These are phyloP conservation scores for Isochrysis galbana DNA, from an alignment of 78 protist species.

Conservation along the genomic window DNA sequence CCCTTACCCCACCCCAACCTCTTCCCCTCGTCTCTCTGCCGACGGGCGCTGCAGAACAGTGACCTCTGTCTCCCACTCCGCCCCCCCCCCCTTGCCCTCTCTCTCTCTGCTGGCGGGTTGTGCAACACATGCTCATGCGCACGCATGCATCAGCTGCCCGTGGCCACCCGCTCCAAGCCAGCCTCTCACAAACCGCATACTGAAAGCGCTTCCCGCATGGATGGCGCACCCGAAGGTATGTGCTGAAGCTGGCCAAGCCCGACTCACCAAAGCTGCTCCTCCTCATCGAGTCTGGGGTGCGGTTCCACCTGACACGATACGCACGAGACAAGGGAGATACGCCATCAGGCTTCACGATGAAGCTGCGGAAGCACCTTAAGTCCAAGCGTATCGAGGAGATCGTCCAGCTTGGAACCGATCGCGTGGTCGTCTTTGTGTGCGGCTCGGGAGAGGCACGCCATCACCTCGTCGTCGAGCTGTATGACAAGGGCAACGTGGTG, in stretches of 20 bases:
- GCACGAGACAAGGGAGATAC: slow-evolving; percentile 71
- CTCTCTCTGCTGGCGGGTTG: too few relatives aligned
- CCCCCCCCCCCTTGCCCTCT: too few relatives aligned
- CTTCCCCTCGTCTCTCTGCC: too few relatives aligned
- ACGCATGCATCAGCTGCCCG: too few relatives aligned
- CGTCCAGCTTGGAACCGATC: slow-evolving; percentile 88
- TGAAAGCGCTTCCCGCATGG: too few relatives aligned
- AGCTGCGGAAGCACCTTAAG: slow-evolving; percentile 89
- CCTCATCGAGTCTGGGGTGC: slow-evolving; percentile 84
- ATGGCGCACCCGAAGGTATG: too few relatives aligned
- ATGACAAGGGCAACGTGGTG: slow-evolving; percentile 30
- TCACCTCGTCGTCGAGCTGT: slow-evolving; percentile 72
- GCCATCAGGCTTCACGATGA: slow-evolving; percentile 77
- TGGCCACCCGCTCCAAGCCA: too few relatives aligned
- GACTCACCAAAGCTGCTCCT: slow-evolving; percentile 50
- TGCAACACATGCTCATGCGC: too few relatives aligned
- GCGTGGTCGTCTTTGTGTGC: slow-evolving; percentile 76
- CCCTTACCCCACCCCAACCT: too few relatives aligned
- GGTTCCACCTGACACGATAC: slow-evolving; percentile 82
- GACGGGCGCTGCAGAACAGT: too few relatives aligned
- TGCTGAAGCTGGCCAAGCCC: slow-evolving; percentile 69
- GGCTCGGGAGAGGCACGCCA: slow-evolving; percentile 69
- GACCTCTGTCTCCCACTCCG: too few relatives aligned
- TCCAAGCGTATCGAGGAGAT: slow-evolving; percentile 71
- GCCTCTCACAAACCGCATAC: too few relatives aligned